phyloP scores from a whole-genome alignment of 164 flowering plant genomes.

The Berberis thunbergii region DNA sequence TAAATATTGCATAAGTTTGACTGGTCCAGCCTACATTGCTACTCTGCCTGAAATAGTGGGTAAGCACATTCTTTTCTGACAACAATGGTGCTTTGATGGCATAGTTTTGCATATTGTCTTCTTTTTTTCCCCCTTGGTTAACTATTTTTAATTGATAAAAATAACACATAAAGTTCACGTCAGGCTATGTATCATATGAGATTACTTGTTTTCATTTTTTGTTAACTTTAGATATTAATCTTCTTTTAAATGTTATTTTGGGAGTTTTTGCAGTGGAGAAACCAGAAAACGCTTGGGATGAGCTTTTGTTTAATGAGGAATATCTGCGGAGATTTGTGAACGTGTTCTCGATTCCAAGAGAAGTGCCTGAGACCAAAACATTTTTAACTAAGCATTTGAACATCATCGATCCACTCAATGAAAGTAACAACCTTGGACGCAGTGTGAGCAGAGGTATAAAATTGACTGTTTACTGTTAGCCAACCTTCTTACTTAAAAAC shows the following conservation, averaged over 20 bases:
- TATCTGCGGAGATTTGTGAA: slow-evolving; percentile 47
- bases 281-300: slow-evolving; percentile 41
- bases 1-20: too few species aligned
- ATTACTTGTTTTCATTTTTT: not conserved
- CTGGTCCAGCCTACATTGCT: slow-evolving; percentile 64
- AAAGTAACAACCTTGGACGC: slow-evolving; percentile 81
- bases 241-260: not conserved
- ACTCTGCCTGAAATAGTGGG: slow-evolving; percentile 69
- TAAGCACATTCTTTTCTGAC: slow-evolving; percentile 21
- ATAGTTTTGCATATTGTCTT: not conserved
- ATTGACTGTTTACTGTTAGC: slow-evolving; percentile 35
- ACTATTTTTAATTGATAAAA: too few species aligned
- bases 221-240: not conserved
- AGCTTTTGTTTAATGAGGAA: slow-evolving; percentile 52
- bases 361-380: slow-evolving; percentile 27
- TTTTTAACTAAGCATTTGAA: slow-evolving; percentile 68
- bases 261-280: slow-evolving; percentile 42
- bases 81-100: not conserved
- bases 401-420: slow-evolving; percentile 78
- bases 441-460: slow-evolving; percentile 68
- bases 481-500: too few species aligned
- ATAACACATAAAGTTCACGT: too few species aligned
- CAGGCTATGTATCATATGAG: too few species aligned
- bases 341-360: slow-evolving; percentile 43
- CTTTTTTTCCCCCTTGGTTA: not conserved